These are phyloP conservation scores for Pilobolus umbonatus DNA, from an alignment of 192 early-diverging fungal genomes.

Conservation along the genomic window DNA sequence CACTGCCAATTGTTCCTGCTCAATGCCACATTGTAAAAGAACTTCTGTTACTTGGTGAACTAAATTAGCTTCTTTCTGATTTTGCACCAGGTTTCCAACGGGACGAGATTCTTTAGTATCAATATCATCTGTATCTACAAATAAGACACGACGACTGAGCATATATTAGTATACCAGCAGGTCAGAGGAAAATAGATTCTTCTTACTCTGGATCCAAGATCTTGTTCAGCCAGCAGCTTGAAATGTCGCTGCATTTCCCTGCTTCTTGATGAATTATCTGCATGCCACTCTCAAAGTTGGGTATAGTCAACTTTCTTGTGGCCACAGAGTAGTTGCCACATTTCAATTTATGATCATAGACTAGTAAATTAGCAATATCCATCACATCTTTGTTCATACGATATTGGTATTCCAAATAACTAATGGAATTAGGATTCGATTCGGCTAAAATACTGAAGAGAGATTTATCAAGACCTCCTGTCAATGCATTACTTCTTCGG, in stretches of 20 bases:
- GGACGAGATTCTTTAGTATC: constrained; percentile 55
- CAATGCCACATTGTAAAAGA: constrained; percentile 61
- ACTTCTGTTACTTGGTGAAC: constrained; percentile 44
- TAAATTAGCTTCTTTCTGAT: constrained; percentile 64
- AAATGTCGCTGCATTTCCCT: background rate
- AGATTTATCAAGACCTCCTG: constrained; percentile 54
- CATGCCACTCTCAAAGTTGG: constrained; percentile 16
- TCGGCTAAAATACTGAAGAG: constrained; percentile 82
- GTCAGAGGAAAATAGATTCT: too few species aligned
- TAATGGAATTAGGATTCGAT: constrained; percentile 73
- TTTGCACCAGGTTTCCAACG: constrained; percentile 56
- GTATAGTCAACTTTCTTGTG: constrained; percentile 44
- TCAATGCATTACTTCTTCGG: constrained; percentile 49
- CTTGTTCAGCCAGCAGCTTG: constrained; percentile 59
- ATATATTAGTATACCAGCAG: background rate
- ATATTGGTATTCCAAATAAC: constrained; percentile 77
- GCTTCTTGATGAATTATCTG: constrained; percentile 5
- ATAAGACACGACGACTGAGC: constrained; percentile 55
- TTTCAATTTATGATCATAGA: constrained; percentile 74
- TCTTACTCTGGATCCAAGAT: constrained; percentile 57
- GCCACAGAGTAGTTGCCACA: constrained; percentile 71
- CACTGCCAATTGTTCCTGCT: constrained; percentile 64
- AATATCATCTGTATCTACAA: constrained; percentile 76
- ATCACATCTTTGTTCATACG: constrained; percentile 93
- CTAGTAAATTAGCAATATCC: constrained; percentile 72